Percentiles rank a stretch among this genome's conserved stretches.
Conservation (phyloP, 2,329 filamentous ascomycete species). For the Epichloe elymi region DNA sequence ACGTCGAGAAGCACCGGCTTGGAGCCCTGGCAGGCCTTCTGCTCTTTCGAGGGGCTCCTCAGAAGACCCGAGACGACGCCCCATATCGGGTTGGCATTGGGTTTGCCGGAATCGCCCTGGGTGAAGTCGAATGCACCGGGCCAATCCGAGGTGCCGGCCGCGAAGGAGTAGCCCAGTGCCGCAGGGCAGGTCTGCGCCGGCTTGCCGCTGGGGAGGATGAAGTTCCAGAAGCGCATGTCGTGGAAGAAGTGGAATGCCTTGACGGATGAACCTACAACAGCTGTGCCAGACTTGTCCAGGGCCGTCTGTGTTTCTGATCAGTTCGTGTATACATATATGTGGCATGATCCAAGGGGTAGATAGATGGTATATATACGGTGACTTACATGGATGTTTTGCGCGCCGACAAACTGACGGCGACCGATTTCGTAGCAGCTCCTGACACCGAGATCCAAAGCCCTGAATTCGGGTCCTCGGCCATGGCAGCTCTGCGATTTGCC, state of each 20-base stretch:
- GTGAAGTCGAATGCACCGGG: slow-evolving; percentile 90
- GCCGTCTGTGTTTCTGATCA: slow-evolving; percentile 13
- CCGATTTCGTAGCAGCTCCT: slow-evolving; percentile 68
- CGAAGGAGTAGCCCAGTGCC: slow-evolving; percentile 83
- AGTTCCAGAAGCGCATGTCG: slow-evolving; percentile 64
- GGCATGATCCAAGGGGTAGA: no score
- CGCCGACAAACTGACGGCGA: slow-evolving; percentile 53
- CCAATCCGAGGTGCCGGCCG: slow-evolving; percentile 82
- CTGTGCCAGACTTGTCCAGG: slow-evolving; percentile 30
- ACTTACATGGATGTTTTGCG: slow-evolving; percentile 30
- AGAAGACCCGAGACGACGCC: slow-evolving; percentile 58
- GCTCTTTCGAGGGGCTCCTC: slow-evolving; percentile 54
- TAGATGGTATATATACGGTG: background rate
- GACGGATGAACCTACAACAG: slow-evolving; percentile 51
- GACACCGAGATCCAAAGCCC: slow-evolving; percentile 54
- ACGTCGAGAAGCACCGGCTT: slow-evolving; percentile 86
- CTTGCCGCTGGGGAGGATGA: slow-evolving; percentile 60
- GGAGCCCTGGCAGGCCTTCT: slow-evolving; percentile 61
- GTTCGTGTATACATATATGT: no score
- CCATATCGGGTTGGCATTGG: slow-evolving; percentile 65
- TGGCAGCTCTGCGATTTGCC: slow-evolving; percentile 60
- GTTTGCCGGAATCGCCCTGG: slow-evolving; percentile 64
- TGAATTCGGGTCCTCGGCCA: slow-evolving; percentile 58
- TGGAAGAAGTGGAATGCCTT: slow-evolving; percentile 78
- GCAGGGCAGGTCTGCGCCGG: slow-evolving; percentile 67